Evolutionary conservation across 257 asterid genomes (phyloP).

Genomic region (Vinca minor): DNA sequence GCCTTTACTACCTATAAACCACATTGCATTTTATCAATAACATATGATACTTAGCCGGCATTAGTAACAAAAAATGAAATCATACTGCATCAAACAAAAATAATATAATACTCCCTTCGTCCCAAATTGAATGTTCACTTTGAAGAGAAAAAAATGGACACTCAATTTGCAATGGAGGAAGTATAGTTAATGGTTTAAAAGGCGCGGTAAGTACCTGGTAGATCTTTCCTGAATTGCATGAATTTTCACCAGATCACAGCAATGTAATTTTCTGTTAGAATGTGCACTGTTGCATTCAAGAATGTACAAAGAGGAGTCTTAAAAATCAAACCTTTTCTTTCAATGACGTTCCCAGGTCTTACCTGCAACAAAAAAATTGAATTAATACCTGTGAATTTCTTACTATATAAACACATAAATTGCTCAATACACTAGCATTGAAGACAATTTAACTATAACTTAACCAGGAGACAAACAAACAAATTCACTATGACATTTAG

Average conservation of each 20-base stretch:
- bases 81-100: slow-evolving; percentile 4
- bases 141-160: too few relatives aligned
- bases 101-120: background rate
- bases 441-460: background rate
- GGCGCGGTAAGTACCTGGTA: slow-evolving; percentile 52
- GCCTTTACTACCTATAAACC: slow-evolving; percentile 79
- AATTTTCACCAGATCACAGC: slow-evolving; percentile 22
- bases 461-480: background rate
- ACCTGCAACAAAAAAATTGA: slow-evolving; percentile 48
- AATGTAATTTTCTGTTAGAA: slow-evolving; percentile 22
- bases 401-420: background rate
- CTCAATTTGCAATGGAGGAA: too few relatives aligned
- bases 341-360: slow-evolving; percentile 75
- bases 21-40: slow-evolving; percentile 6
- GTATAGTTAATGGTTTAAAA: background rate
- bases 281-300: slow-evolving; percentile 6
- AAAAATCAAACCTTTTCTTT: slow-evolving; percentile 67
- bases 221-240: slow-evolving; percentile 55
- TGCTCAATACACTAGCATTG: background rate
- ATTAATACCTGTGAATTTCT: slow-evolving; percentile 5
- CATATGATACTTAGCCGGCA: background rate
- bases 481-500: background rate
- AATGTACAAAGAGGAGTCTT: slow-evolving; percentile 6
- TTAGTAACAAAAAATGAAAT: background rate
- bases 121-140: too few relatives aligned